Base-by-base conservation (phyloP, 1,284 basidiomycete genomes). In the Ceratorhiza oryzae-sativae region DNA sequence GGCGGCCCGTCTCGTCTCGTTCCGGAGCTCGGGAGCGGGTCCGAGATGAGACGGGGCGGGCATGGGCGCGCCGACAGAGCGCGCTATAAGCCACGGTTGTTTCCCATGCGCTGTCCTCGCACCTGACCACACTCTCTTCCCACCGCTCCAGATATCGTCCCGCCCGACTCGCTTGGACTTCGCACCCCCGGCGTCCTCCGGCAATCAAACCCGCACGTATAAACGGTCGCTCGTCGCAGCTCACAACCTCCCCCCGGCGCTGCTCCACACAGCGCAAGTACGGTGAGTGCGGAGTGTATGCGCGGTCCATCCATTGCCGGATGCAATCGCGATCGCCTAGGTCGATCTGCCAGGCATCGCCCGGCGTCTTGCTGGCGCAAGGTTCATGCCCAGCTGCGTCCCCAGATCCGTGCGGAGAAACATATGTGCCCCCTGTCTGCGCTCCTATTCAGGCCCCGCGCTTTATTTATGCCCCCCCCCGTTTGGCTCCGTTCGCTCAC, bases 391-490 rank as follows among this genome's bases (percentile, higher is more conserved):
- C 53, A 55, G 53, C 25, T 20, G 36, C 53, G 23, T 12, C 13
- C 53, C 34, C 27, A 55, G 53, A 55, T 55, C 53, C 53, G 27
- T 55, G 53, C 53, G 53, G 27, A 53, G 49, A 25, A 27, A 51
- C 8, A 39, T 25, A 3, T 51, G 2, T 51, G 2, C 30, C 27
- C 3, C 53, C 32, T 18, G 9, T 45, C 42, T 55, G 53, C 49
- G 49, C 62, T 53, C 63, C 63, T 67, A 67, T 67, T 63, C 63
- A 67, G 63, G 62, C 30, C 36, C 45, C 48, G 23, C 45, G 45
- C 61, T 8, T 12, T 42, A n/a, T 67, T 55, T 67, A 32, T 55
- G 41, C n/a, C 25, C n/a, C 30, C 4, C 3, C 15, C 27, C 34
- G 13, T 13, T 41, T 46, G 12, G 20, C 60, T n/a, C 9, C n/a